Evolutionary conservation across 257 asterid species (phyloP), one percentile per base, ranked within the genome.

Genomic region (Rubia yunnanensis): DNA sequence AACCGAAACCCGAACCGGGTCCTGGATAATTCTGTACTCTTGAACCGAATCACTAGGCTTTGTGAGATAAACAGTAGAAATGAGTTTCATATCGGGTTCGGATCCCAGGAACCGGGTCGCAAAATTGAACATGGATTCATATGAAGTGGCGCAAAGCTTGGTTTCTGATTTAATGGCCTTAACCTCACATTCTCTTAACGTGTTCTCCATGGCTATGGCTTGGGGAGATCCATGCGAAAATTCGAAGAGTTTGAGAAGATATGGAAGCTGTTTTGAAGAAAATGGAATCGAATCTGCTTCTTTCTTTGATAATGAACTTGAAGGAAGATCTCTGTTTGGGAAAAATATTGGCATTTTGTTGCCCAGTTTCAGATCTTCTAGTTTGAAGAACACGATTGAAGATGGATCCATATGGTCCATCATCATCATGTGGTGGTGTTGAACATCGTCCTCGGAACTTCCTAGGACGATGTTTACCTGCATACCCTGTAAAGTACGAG

Each of bases 211-310:
- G 41, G 91, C 89, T 35, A 14, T 53, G 30, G 88, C 96, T 67
- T 88, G 96, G 10, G 95, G 84, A 20, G 96, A 84, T 4, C 74
- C 85, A 26, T 18, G 71, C 32, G 86, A 48, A 72, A 91, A 79
- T 0, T 82, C 74, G 79, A 80, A 86, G 39, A 23, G 60, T 3
- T 72, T 71, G 66, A 91, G 96, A 30, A 88, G 76, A 67, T 62
- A 7, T 2, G 77, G 67, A 50, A 91, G 85, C 9, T 81, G 63
- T 54, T 77, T 30, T 46, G 69, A 74, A 7, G 91, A 72, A 74
- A 91, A 91, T 18, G 95, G 96, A 52, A 88, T 84, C 1, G 74
- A 49, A 67, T 84, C 83, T 34, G 95, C 91, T 75, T 80, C 85
- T 49, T 76, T 74, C 77, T 66, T 81, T 2, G 91, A 54, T 59